phyloP scores from a whole-genome alignment of 306 rosid genomes.

The Prunus persica region DNA sequence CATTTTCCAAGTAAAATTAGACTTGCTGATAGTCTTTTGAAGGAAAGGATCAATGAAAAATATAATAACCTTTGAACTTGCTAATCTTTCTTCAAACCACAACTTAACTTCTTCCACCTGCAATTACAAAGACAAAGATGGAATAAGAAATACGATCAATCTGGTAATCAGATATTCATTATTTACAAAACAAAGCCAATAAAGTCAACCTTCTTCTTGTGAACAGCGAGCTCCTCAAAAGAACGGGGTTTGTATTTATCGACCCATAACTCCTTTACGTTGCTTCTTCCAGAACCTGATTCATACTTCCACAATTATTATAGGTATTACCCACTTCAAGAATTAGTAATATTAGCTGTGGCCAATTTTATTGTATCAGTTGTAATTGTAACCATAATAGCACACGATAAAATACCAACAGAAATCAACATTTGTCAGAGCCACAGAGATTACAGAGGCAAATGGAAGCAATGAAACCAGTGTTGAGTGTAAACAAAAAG shows the following conservation, averaged over 20 bases:
- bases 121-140: conserved; percentile 12
- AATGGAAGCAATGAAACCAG: background rate
- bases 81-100: conserved; percentile 83
- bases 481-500: background rate
- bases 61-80: conserved; percentile 57
- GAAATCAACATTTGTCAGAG: background rate
- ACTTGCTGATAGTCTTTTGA: background rate
- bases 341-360: no score
- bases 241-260: conserved; percentile 74
- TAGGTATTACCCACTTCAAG: background rate
- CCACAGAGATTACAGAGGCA: background rate
- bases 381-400: no score
- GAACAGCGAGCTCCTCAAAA: conserved; percentile 82
- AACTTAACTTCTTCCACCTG: conserved; percentile 79
- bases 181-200: conserved; percentile 19
- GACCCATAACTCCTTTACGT: conserved; percentile 65
- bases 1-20: background rate
- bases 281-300: conserved; percentile 46
- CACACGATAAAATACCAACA: background rate
- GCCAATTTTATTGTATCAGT: no score
- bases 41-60: background rate
- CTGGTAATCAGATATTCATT: conserved; percentile 11
- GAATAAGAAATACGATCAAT: background rate
- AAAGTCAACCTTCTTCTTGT: conserved; percentile 71
- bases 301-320: conserved; percentile 4